Evolutionary conservation across 805 yeast genomes (phyloP).

Genomic region (Grigorovia transvaalensis): DNA sequence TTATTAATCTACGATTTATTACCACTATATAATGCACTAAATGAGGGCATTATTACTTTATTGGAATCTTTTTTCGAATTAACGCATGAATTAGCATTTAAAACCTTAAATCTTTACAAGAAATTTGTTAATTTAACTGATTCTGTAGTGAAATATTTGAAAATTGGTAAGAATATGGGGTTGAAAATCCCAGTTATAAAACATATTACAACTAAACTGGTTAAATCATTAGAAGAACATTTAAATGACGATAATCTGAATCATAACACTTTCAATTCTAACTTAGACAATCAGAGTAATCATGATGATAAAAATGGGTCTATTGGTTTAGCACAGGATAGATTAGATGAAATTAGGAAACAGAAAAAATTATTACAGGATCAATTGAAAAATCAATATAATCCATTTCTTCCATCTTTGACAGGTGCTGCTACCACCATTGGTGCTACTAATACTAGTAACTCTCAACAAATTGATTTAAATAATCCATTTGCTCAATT

Average conservation of each 20-base stretch:
- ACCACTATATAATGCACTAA: constrained; percentile 76
- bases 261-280: constrained; percentile 12
- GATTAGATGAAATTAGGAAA: constrained; percentile 27
- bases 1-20: constrained; percentile 83
- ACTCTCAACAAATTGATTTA: constrained; percentile 4
- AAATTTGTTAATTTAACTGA: constrained; percentile 77
- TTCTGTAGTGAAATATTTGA: constrained; percentile 75
- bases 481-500: constrained; percentile 10
- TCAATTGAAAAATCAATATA: constrained; percentile 25
- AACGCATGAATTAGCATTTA: constrained; percentile 74
- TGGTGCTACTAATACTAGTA: neutral
- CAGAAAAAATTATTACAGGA: constrained; percentile 24
- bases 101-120: constrained; percentile 76
- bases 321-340: constrained; percentile 19
- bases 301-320: neutral
- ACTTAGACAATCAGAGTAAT: neutral
- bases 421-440: constrained; percentile 10
- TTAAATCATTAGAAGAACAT: constrained; percentile 80
- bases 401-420: constrained; percentile 25
- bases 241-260: constrained; percentile 59
- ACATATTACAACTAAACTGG: constrained; percentile 93
- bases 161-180: constrained; percentile 85
- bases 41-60: constrained; percentile 91
- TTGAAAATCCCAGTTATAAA: constrained; percentile 90
- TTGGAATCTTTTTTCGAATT: constrained; percentile 93